These are phyloP conservation scores for Boletellus sp. DNA, from an alignment of 768 basidiomycete species.

Conservation along the genomic window DNA sequence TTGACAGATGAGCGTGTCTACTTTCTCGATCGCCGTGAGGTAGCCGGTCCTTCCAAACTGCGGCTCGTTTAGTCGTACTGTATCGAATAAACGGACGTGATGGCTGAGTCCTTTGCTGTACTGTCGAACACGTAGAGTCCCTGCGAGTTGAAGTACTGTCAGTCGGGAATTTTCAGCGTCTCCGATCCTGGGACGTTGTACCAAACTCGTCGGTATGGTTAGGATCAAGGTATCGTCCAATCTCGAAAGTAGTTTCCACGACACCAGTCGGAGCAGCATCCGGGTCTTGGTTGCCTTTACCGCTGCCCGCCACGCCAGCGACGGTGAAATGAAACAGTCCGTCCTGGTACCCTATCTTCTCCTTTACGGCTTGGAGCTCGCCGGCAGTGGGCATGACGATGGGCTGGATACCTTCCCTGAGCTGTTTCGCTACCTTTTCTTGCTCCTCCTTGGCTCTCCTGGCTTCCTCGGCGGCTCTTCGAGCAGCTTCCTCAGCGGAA, in stretches of 20 bases:
- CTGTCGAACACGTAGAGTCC: constrained; percentile 37
- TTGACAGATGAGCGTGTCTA: constrained; percentile 33
- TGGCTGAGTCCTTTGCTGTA: constrained; percentile 12
- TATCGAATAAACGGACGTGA: constrained; percentile 31
- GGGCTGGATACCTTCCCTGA: constrained; percentile 29
- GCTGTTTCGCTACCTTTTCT: constrained; percentile 21
- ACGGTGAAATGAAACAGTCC: constrained; percentile 29
- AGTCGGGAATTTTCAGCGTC: constrained; percentile 33
- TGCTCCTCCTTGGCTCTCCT: constrained; percentile 17
- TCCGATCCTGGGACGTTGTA: constrained; percentile 39
- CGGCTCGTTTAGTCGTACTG: constrained; percentile 31
- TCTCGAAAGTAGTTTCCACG: constrained; percentile 31
- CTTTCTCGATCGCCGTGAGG: constrained; percentile 29
- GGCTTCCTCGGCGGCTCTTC: constrained; percentile 20
- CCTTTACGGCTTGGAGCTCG: constrained; percentile 25
- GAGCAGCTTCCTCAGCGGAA: constrained; percentile 25
- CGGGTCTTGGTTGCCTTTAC: constrained; percentile 22
- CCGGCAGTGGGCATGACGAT: constrained; percentile 27
- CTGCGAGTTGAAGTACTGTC: constrained; percentile 38
- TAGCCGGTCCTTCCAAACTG: constrained; percentile 20
- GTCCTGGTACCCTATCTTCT: constrained; percentile 26
- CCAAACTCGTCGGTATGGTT: constrained; percentile 29
- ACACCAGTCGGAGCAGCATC: constrained; percentile 32
- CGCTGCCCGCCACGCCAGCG: constrained; percentile 29
- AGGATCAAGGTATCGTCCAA: constrained; percentile 30